phyloP scores from a whole-genome alignment of 2,329 filamentous ascomycete species.

The Rhynchosporium graminicola region DNA sequence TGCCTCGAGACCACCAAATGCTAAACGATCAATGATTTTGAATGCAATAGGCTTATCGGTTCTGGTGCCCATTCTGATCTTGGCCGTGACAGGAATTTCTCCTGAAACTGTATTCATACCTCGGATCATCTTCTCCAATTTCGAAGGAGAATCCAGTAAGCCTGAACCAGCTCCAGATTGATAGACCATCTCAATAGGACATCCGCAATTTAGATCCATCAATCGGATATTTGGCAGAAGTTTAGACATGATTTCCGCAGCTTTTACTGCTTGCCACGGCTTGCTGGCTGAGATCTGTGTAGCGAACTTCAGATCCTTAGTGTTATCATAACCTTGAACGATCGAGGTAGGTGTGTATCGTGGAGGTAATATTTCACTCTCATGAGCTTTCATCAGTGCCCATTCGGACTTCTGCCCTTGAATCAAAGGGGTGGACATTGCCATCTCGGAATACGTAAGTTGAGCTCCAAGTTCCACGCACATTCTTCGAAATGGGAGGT shows the following conservation, averaged over 20 bases:
- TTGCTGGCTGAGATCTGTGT: slow-evolving; percentile 92
- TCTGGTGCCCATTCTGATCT: slow-evolving; percentile 89
- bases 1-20: slow-evolving; percentile 75
- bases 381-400: slow-evolving; percentile 91
- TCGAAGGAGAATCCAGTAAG: slow-evolving; percentile 82
- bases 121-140: slow-evolving; percentile 90
- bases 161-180: slow-evolving; percentile 86
- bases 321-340: slow-evolving; percentile 77
- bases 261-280: slow-evolving; percentile 86
- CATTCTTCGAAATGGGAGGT: slow-evolving; percentile 88
- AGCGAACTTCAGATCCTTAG: slow-evolving; percentile 83
- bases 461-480: slow-evolving; percentile 88
- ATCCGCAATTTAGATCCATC: slow-evolving; percentile 95
- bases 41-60: slow-evolving; percentile 77
- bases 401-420: slow-evolving; percentile 91
- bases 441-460: slow-evolving; percentile 98
- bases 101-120: slow-evolving; percentile 95
- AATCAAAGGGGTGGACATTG: slow-evolving; percentile 83
- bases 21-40: slow-evolving; percentile 79
- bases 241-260: slow-evolving; percentile 76
- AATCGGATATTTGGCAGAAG: slow-evolving; percentile 82
- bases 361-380: slow-evolving; percentile 75
- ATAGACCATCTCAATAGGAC: slow-evolving; percentile 93
- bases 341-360: slow-evolving; percentile 59
- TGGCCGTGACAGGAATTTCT: slow-evolving; percentile 88